Evolutionary conservation across 768 basidiomycete species (phyloP).

Genomic region (Cantharellus anzutake): DNA sequence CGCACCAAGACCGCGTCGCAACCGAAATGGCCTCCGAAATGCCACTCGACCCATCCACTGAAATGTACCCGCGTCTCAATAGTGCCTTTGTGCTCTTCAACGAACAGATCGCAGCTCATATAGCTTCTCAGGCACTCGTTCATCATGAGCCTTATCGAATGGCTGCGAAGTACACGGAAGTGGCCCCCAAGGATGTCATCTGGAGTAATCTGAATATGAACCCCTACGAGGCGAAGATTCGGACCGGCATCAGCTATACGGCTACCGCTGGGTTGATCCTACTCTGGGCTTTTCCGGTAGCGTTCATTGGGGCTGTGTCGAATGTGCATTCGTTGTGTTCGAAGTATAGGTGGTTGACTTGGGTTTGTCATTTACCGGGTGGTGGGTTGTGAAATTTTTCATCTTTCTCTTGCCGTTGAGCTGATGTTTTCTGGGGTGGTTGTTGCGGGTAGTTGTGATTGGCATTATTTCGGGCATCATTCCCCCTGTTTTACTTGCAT

Average conservation of each 20-base stretch:
- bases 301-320: conserved; percentile 71
- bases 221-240: conserved; percentile 64
- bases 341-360: conserved; percentile 50
- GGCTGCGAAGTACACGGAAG: conserved; percentile 57
- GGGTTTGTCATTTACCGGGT: conserved; percentile 56
- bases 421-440: not conserved
- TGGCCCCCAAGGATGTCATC: conserved; percentile 75
- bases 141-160: conserved; percentile 77
- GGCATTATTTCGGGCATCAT: conserved; percentile 82
- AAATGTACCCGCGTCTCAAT: conserved; percentile 37
- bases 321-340: conserved; percentile 29
- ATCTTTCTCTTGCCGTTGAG: not conserved
- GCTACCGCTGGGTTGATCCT: conserved; percentile 65
- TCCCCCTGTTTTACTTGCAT: conserved; percentile 69
- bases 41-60: conserved; percentile 15
- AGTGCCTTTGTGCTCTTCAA: conserved; percentile 85
- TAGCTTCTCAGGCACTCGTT: conserved; percentile 53
- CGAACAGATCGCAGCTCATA: conserved; percentile 80
- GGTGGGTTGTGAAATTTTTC: conserved; percentile 9
- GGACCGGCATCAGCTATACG: conserved; percentile 48
- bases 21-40: not conserved
- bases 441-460: conserved; percentile 22
- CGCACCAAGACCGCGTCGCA: not conserved
- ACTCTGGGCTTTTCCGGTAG: conserved; percentile 74
- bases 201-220: conserved; percentile 84